Conservation (phyloP, 805 yeast genomes). For the Torulaspora microellipsoides region DNA sequence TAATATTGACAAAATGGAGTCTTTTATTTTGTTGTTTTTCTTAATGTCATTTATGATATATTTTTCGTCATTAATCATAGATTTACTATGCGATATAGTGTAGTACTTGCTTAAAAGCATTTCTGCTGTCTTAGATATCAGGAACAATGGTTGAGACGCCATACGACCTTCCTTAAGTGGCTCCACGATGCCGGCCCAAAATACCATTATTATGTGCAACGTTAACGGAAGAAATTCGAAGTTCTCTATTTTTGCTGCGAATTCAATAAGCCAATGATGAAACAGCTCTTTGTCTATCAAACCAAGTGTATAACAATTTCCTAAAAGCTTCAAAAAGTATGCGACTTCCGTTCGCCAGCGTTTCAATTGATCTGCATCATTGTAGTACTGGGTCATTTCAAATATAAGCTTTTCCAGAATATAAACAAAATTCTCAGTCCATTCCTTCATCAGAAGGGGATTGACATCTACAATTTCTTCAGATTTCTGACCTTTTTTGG, state of each 20-base stretch:
- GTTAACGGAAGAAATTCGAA: constrained; percentile 43
- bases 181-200: constrained; percentile 65
- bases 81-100: constrained; percentile 33
- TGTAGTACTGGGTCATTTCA: constrained; percentile 31
- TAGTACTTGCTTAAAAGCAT: constrained; percentile 48
- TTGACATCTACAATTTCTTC: constrained; percentile 11
- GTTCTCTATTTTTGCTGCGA: constrained; percentile 40
- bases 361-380: constrained; percentile 27
- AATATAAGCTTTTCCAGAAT: constrained; percentile 37
- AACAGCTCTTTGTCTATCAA: constrained; percentile 60
- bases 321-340: constrained; percentile 55
- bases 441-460: constrained; percentile 69
- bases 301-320: constrained; percentile 63
- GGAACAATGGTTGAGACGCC: constrained; percentile 28
- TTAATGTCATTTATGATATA: constrained; percentile 37
- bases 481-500: constrained; percentile 13
- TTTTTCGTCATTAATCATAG: constrained; percentile 35
- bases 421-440: constrained; percentile 81
- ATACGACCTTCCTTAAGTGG: constrained; percentile 31
- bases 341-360: constrained; percentile 47
- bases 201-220: constrained; percentile 53
- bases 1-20: constrained; percentile 26
- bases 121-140: constrained; percentile 64
- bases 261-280: constrained; percentile 57
- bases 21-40: constrained; percentile 33